Conservation (phyloP, 2,329 filamentous ascomycete genomes). For the Magnaporthiopsis incrustans region DNA sequence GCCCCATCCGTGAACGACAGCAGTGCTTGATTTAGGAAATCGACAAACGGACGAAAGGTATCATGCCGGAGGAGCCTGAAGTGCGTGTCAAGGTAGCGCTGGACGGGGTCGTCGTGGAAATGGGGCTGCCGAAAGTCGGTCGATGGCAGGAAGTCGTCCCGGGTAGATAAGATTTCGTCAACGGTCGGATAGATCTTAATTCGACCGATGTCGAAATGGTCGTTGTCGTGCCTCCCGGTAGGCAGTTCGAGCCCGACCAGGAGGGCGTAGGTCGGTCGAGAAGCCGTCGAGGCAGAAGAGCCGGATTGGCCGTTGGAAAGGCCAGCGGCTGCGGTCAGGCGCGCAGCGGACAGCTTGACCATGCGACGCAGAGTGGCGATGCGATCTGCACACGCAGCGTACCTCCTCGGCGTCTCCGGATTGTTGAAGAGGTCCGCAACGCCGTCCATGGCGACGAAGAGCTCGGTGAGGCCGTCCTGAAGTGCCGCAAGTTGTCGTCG, state of each 20-base stretch:
- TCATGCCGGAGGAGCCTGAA: conserved; percentile 50
- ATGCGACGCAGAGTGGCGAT: background rate
- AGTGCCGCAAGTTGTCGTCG: too few relatives aligned
- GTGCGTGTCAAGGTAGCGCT: conserved; percentile 42
- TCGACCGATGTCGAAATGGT: conserved; percentile 30
- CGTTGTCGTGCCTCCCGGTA: conserved; percentile 35
- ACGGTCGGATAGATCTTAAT: conserved; percentile 37
- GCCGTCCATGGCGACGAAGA: too few relatives aligned
- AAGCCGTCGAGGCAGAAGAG: too few relatives aligned
- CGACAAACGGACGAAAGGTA: conserved; percentile 43
- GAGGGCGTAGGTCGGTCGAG: conserved; percentile 17
- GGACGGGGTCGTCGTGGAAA: conserved; percentile 22
- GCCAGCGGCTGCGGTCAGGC: too few relatives aligned
- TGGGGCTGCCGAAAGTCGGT: conserved; percentile 13
- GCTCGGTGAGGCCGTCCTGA: too few relatives aligned
- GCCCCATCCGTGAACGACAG: too few relatives aligned
- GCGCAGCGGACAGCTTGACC: too few relatives aligned
- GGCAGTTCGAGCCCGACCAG: conserved; percentile 22
- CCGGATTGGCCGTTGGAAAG: background rate
- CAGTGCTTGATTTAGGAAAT: background rate
- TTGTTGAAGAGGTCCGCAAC: too few relatives aligned
- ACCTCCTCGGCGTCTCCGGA: too few relatives aligned
- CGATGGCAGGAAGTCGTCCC: conserved; percentile 30
- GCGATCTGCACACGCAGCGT: too few relatives aligned
- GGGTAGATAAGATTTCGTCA: conserved; percentile 28